Evolutionary conservation across 768 basidiomycete genomes (phyloP).

Genomic region (Podaxis rugospora): DNA sequence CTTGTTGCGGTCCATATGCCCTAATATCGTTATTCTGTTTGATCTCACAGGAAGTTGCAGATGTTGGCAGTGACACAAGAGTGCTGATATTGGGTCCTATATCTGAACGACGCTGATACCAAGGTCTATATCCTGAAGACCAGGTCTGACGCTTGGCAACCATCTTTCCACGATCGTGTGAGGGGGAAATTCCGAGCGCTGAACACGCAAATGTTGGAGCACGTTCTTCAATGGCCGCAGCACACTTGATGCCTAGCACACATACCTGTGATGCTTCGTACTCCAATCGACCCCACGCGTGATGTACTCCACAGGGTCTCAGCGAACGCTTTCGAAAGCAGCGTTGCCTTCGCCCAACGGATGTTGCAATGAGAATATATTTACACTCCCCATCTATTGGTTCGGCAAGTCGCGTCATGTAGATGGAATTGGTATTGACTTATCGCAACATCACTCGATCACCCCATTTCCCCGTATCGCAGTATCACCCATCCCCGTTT

Average conservation of each 20-base stretch:
- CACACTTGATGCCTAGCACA: not conserved
- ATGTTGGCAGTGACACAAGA: not conserved
- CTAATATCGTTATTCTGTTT: not conserved
- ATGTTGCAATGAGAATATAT: not conserved
- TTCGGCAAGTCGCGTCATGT: not conserved
- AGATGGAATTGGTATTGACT: too few relatives aligned
- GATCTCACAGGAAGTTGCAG: not conserved
- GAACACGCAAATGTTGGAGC: not conserved
- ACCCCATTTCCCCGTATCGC: not conserved
- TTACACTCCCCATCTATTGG: not conserved
- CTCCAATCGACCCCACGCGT: not conserved
- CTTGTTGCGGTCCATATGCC: not conserved
- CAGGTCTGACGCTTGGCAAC: too few relatives aligned
- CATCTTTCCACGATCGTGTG: not conserved
- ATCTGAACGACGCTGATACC: not conserved
- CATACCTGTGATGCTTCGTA: not conserved
- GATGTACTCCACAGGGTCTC: not conserved
- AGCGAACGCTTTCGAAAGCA: not conserved
- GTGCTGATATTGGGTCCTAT: not conserved
- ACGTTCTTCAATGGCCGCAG: not conserved
- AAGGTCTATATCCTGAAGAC: not conserved
- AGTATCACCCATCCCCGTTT: not conserved
- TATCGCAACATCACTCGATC: not conserved
- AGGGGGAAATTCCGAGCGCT: not conserved
- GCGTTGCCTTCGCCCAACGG: too few relatives aligned